Conservation (phyloP, 1,284 basidiomycete genomes). For the Chiua sp. region DNA sequence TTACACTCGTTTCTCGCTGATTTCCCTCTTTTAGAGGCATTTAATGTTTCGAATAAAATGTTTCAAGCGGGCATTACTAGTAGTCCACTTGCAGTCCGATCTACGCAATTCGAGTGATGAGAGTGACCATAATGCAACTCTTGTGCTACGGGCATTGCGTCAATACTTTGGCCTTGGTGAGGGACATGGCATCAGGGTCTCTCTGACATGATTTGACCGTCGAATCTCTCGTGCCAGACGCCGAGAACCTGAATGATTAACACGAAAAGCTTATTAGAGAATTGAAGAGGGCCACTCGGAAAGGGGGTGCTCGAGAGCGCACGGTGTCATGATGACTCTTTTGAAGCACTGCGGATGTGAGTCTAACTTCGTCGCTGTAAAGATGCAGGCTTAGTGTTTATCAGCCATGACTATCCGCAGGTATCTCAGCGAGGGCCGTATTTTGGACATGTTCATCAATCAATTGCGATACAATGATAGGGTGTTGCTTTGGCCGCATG, state of each 20-base stretch:
- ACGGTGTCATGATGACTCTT: constrained; percentile 25
- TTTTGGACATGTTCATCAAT: constrained; percentile 11
- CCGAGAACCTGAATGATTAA: neutral
- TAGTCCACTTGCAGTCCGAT: constrained; percentile 1
- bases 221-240: constrained; percentile 6
- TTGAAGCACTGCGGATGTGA: constrained; percentile 18
- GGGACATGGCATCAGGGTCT: no score
- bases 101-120: neutral
- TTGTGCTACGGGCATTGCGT: constrained; percentile 7
- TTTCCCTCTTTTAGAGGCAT: constrained; percentile 2
- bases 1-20: neutral
- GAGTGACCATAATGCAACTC: neutral
- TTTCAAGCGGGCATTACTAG: constrained; percentile 21
- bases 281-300: constrained; percentile 7
- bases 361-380: neutral
- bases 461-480: constrained; percentile 11
- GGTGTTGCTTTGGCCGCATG: constrained; percentile 12
- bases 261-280: constrained; percentile 12
- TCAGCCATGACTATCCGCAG: constrained; percentile 10
- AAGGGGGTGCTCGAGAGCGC: constrained; percentile 13
- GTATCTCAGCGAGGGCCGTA: neutral
- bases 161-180: constrained; percentile 26
- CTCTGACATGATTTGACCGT: neutral
- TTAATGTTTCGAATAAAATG: constrained; percentile 1
- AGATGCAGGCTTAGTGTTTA: neutral